phyloP scores from a whole-genome alignment of 129 eudicot species.

The Cynara cardunculus region DNA sequence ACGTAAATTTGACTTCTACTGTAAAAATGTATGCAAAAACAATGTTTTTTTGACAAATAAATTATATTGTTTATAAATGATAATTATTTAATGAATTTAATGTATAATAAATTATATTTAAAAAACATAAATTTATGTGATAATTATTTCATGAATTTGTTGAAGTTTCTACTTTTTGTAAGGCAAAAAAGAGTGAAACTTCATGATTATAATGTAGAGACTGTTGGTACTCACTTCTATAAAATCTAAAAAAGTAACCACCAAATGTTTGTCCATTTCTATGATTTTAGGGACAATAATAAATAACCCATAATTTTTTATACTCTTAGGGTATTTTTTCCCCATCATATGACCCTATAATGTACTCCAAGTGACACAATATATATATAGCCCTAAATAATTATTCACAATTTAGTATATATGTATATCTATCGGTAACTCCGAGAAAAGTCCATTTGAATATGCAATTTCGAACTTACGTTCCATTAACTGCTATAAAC shows the following conservation, averaged over 20 bases:
- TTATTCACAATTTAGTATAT: too few relatives aligned
- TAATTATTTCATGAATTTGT: slow-evolving; percentile 8
- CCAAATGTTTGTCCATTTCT: slow-evolving; percentile 33
- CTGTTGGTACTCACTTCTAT: slow-evolving; percentile 23
- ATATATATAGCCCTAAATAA: neutral
- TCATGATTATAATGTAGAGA: slow-evolving; percentile 41
- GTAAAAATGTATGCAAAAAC: neutral
- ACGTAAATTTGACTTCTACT: neutral
- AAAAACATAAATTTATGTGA: neutral
- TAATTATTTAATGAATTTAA: too few relatives aligned
- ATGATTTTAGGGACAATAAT: slow-evolving; percentile 27
- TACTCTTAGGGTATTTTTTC: neutral
- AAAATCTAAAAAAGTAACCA: slow-evolving; percentile 13
- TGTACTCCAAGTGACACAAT: neutral
- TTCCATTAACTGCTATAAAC: too few relatives aligned
- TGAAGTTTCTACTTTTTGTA: slow-evolving; percentile 24
- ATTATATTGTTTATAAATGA: neutral
- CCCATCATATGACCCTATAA: neutral
- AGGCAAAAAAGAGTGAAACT: slow-evolving; percentile 15
- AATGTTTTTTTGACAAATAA: too few relatives aligned
- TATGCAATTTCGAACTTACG: too few relatives aligned
- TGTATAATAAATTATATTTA: too few relatives aligned
- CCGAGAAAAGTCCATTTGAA: too few relatives aligned
- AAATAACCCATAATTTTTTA: neutral
- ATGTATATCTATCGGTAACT: too few relatives aligned